Base-by-base conservation (phyloP, 495 filamentous ascomycete genomes). In the Xylaria venustula region DNA sequence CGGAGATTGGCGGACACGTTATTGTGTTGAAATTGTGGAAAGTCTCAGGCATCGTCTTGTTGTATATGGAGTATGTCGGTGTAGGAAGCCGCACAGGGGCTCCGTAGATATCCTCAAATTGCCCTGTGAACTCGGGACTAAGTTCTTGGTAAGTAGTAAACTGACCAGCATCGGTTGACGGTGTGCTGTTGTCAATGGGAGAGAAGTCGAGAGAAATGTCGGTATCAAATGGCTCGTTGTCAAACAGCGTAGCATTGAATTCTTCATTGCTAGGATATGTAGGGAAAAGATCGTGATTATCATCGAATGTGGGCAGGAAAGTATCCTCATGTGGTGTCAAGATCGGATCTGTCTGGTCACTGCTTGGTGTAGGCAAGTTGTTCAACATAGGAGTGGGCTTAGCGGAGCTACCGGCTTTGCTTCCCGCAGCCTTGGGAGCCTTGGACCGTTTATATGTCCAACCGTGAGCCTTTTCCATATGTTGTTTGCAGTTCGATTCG, bases 401-500 rank as follows among this genome's bases (percentile, higher is more conserved):
- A n/a, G 75, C 75, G 15, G 71, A 67, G 61, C 75, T 73, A 23
- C 70, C 65, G 8, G 64, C 67, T 50, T 81, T 80, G 70, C 77
- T 80, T 36, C 69, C 68, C 28, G 75, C 70, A 19, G 47, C 30
- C 71, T 81, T 84, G 66, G 88, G 86, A 42, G 87, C 87, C 64
- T 96, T 97, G 76, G 88, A 91, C 37, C 94, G 89, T 63, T 90
- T 85, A 63, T 98, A 98, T 3, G 81, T 79, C 87, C 91, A 98
- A 44, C 87, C 87, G 67, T 98, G 94, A 0, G 92, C 87, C 73
- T 98, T 98, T 78, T 98, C 94, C 94, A 98, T 98, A 75, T 98
- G 94, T 74, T 98, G 94, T 74, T 98, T 98, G 85, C 92, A 96
- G 76, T 98, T 98, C 73, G 90, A 94, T 77, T 96, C 90, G 26